Evolutionary conservation across 495 filamentous ascomycete genomes (phyloP), one percentile per base, ranked within the genome.

Genomic region (Cercophora scortea): DNA sequence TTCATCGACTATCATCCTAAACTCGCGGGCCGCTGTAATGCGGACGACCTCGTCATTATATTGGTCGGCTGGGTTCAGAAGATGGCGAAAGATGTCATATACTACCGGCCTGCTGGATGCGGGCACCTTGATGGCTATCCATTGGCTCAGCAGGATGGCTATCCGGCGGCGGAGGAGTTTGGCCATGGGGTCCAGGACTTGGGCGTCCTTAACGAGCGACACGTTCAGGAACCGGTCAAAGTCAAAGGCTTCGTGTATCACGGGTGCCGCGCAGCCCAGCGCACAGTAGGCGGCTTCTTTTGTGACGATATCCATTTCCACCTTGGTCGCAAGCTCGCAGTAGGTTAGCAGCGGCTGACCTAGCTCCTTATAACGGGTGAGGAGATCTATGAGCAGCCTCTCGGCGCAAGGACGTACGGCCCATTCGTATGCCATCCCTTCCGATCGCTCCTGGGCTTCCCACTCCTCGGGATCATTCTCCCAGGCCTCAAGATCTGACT

Each of bases 261-360:
- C 78, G 6, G 88, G 76, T 0, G 91, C 87, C 0, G 93, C 84
- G 38, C 95, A 75, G 7, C 93, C 93, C 59, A 98, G 82, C 9
- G 93, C 90, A 41, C 87, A 90, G 59, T 98, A 98, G 3, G 96
- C 80, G 0, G 93, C 90, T 61, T 98, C 93, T 64, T 95, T 96
- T 54, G 87, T 78, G 13, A 92, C 72, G 4, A 96, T 79, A 55
- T 91, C 79, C 41, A 83, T 78, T 33, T 72, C 64, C 61, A 78
- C 72, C 75, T 86, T 80, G 46, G 85, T 81, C 49, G 88, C 84
- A 1, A 79, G 79, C 45, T 82, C 71, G 65, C 95, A 95, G 46
- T 95, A 90, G 10, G 75, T 75, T 52, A 96, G 66, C 9, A 98
- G 72, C 2, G 89, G 89, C 36, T 81, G 76, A 25, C 88, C 77